Evolutionary conservation across 2,329 filamentous ascomycete genomes (phyloP).

Genomic region (Ophiostoma ulmi): DNA sequence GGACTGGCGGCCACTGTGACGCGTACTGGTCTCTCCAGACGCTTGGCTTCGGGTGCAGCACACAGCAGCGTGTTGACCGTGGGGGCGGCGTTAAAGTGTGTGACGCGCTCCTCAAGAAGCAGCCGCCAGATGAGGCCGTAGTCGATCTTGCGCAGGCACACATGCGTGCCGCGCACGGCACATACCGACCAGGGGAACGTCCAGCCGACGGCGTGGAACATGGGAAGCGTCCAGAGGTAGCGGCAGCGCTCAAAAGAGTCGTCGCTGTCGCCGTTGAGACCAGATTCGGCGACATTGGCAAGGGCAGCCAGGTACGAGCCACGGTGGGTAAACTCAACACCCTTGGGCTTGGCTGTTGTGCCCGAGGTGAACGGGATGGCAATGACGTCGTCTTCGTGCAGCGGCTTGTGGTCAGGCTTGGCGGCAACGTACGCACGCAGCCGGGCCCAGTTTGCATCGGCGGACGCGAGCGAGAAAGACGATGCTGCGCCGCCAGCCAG

Average conservation of each 20-base stretch:
- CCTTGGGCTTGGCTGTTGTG: conserved; percentile 87
- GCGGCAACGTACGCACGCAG: conserved; percentile 55
- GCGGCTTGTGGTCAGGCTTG: conserved; percentile 34
- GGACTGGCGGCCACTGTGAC: conserved; percentile 93
- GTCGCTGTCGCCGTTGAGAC: conserved; percentile 53
- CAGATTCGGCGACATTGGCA: conserved; percentile 83
- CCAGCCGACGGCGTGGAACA: conserved; percentile 76
- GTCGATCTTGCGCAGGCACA: conserved; percentile 90
- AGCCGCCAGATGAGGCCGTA: conserved; percentile 89
- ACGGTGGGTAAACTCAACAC: conserved; percentile 85
- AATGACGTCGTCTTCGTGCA: conserved; percentile 73
- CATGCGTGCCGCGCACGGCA: conserved; percentile 87
- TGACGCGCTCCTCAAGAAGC: conserved; percentile 79
- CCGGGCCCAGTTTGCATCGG: conserved; percentile 66
- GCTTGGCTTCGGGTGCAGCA: conserved; percentile 67
- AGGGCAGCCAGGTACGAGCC: conserved; percentile 79
- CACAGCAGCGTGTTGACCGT: conserved; percentile 95
- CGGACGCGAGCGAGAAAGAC: background rate
- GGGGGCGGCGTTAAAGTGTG: conserved; percentile 92
- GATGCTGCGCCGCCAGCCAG: background rate
- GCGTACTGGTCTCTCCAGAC: conserved; percentile 63
- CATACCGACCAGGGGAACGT: conserved; percentile 88
- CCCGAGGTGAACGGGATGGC: conserved; percentile 92
- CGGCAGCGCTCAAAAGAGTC: conserved; percentile 56
- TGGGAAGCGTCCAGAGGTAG: conserved; percentile 87